Base-by-base conservation (phyloP, 2,329 filamentous ascomycete genomes). In the Penicillium expansum region DNA sequence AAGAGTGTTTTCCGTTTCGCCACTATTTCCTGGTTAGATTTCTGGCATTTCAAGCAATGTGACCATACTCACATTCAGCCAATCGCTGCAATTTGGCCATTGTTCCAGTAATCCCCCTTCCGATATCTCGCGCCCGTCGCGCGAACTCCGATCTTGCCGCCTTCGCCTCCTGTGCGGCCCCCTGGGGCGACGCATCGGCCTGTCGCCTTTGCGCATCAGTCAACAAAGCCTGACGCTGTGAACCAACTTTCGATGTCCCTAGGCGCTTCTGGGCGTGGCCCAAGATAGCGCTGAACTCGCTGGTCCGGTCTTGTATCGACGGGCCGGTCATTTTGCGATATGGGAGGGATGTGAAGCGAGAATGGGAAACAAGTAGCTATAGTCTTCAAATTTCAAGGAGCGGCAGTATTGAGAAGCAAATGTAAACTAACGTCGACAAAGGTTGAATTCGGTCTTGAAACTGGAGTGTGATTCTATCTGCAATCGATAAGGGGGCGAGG, bases 1-100 rank as follows among this genome's bases (percentile, higher is more conserved):
- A 99, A 99, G 42, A 99, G 86, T 10, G 94, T 96, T 77, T 96
- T 95, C 69, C 93, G 87, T 75, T 92, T 93, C n/a, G 94, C 94
- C 71, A 99, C 87, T 90, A 50, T 22, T 50, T 49, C 24, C 13
- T 43, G 20, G 32, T 57, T 52, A 63, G 57, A 51, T 9, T 30
- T n/a, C 20, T 35, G 7, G 13, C 3, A 48, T 48, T 24, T 27
- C 43, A 4, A 35, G 38, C 10, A 29, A 16, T 39, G 27, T 39
- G 30, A 57, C 39, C 8, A 38, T 29, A 79, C 84, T 69, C 76
- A 89, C 86, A 79, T 74, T 96, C 90, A 59, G 92, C 93, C 63
- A 99, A 79, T 74, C 95, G 91, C 77, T 97, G 91, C 68, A 99
- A 79, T 77, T 97, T 99, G 55, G 87, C 92, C 86, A 96, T 97